These are phyloP conservation scores for Petunia secreta DNA, from an alignment of 257 asterid species.

Conservation along the genomic window DNA sequence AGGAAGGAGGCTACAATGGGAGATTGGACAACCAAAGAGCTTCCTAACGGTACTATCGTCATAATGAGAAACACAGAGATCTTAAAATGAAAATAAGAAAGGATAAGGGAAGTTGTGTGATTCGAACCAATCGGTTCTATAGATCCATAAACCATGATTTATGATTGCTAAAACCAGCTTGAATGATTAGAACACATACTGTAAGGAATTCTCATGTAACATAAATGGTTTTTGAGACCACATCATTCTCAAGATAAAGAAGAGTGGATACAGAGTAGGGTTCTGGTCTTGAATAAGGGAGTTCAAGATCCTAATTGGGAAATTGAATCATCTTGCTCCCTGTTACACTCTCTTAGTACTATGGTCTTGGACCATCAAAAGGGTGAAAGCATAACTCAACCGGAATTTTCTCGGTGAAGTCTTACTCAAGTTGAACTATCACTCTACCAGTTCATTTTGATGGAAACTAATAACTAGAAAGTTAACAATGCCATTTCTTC, in stretches of 20 bases:
- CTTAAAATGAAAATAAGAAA: background rate
- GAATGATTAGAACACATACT: slow-evolving; percentile 16
- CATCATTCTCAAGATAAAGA: background rate
- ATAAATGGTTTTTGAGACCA: background rate
- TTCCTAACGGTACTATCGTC: background rate
- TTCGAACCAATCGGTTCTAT: background rate
- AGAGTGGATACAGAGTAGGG: background rate
- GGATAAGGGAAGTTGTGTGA: background rate
- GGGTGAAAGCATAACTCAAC: background rate
- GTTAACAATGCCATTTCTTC: background rate
- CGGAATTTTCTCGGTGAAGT: too few species aligned
- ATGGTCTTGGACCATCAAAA: background rate
- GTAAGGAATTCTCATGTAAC: background rate
- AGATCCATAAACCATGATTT: background rate
- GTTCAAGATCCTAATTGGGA: background rate
- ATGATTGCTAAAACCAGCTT: background rate
- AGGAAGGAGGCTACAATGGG: slow-evolving; percentile 7
- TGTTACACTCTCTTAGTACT: too few species aligned
- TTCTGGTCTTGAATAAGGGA: slow-evolving; percentile 17
- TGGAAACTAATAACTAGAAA: background rate
- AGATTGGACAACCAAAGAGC: slow-evolving; percentile 11
- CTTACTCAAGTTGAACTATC: background rate
- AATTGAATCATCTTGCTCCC: background rate
- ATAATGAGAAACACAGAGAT: background rate
- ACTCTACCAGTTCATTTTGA: background rate